Percentiles rank a stretch among this genome's conserved stretches.
Conservation (phyloP, 495 filamentous ascomycete species). For the Daldinia bambusicola region DNA sequence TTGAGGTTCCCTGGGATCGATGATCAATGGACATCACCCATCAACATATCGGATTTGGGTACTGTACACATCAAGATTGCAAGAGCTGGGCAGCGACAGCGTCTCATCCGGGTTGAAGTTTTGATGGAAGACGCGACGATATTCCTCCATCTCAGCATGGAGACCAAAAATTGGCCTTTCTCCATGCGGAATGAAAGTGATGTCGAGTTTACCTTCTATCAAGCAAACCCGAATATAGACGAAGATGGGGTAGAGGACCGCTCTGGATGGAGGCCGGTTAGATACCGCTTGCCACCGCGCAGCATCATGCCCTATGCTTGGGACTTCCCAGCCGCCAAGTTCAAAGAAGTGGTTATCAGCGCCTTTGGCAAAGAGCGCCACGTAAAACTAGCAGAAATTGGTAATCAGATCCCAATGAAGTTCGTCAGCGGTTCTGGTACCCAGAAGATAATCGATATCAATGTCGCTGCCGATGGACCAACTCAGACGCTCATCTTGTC, state of each 20-base stretch:
- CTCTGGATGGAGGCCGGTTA: constrained; percentile 86
- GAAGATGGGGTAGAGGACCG: constrained; percentile 86
- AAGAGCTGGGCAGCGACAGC: constrained; percentile 87
- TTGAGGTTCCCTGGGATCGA: constrained; percentile 94
- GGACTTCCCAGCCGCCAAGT: constrained; percentile 98
- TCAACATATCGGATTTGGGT: constrained; percentile 94
- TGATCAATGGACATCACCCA: constrained; percentile 97
- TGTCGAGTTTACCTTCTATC: constrained; percentile 93
- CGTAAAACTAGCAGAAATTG: constrained; percentile 95
- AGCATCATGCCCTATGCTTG: constrained; percentile 99
- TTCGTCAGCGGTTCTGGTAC: constrained; percentile 66
- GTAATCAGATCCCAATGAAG: constrained; percentile 91
- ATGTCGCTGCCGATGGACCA: constrained; percentile 91
- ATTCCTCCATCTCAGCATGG: constrained; percentile 88
- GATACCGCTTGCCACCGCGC: constrained; percentile 90
- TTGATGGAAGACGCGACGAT: constrained; percentile 92
- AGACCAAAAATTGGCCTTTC: constrained; percentile 96
- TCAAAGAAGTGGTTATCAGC: constrained; percentile 86
- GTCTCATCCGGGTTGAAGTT: constrained; percentile 85
- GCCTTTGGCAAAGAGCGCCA: constrained; percentile 84
- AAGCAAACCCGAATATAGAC: constrained; percentile 74
- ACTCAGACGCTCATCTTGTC: constrained; percentile 93
- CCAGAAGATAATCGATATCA: constrained; percentile 92
- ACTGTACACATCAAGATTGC: constrained; percentile 93
- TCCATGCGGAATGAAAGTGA: constrained; percentile 98